Base-by-base conservation (phyloP, 2,329 filamentous ascomycete species). In the Lecanoromycetidae sp. region DNA sequence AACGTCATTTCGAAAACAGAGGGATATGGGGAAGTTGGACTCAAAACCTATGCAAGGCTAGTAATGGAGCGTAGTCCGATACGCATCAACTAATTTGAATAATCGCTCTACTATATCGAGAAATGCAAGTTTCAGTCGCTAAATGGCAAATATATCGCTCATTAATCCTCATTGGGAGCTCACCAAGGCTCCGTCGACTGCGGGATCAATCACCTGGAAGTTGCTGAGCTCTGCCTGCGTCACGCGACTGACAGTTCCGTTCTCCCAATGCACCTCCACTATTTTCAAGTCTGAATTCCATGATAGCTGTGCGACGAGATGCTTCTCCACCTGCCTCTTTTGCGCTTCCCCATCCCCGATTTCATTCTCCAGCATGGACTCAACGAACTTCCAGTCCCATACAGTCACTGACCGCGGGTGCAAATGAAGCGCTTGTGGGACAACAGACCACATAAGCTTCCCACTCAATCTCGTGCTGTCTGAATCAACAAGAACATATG, bases 381-480 rank as follows among this genome's bases (percentile, higher is more conserved):
- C 50, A 13, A 52, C 46, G 2, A 41, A n/a, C 10, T 44, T 30
- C 50, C 50, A 52, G 23, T 50, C 40, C 50, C 50, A 52, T 9
- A 52, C 10, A 1, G 39, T 20, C 5, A 51, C 26, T 29, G n/a
- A 17, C 17, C 32, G 38, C 22, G 36, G 42, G 40, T 49, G 47
- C 42, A 39, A 49, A 17, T 4, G 2, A 13, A 15, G n/a, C 3
- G 40, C 10, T 22, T 40, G 29, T n/a, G 13, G 25, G 4, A 44
- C 23, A 5, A 48, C 32, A 12, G 35, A 36, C 27, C 29, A 32
- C 15, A 41, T 45, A 4, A 20, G n/a, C 10, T 30, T n/a, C 1
- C 26, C 23, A n/a, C 17, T 45, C 26, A 37, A 13, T 27, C 37
- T 9, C 26, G 4, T n/a, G 5, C 27, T 15, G 10, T 22, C 15